These are phyloP conservation scores for Quercus ilex DNA, from an alignment of 306 rosid genomes.

Conservation along the genomic window DNA sequence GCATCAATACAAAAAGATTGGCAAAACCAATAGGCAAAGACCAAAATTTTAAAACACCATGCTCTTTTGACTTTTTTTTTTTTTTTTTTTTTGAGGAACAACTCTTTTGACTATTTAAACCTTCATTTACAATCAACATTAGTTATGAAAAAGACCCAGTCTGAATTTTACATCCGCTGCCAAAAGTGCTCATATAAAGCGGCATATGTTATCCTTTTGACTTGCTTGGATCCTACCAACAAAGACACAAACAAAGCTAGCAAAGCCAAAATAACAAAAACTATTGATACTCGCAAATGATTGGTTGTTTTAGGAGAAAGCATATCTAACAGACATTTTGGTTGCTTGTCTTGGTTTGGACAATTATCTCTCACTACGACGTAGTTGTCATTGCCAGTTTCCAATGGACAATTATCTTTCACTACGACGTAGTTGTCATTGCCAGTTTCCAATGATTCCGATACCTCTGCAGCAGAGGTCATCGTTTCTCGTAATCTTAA, in stretches of 20 bases:
- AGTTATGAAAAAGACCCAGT: neutral
- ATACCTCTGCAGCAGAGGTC: neutral
- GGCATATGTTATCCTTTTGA: conserved; percentile 3
- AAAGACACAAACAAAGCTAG: conserved; percentile 22
- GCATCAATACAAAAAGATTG: neutral
- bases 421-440: neutral
- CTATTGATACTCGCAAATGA: neutral
- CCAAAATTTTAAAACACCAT: neutral
- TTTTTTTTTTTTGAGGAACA: too few species aligned
- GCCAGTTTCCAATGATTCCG: neutral
- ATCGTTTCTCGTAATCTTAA: neutral
- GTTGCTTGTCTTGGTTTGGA: conserved; percentile 25
- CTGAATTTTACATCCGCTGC: neutral
- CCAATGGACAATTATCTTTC: neutral
- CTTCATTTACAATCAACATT: neutral
- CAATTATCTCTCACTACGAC: neutral
- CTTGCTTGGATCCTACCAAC: conserved; percentile 33
- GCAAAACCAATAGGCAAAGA: neutral
- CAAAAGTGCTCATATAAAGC: neutral
- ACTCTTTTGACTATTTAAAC: neutral
- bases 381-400: neutral
- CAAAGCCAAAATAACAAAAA: conserved; percentile 29
- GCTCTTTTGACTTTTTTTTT: neutral
- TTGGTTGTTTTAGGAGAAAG: neutral
- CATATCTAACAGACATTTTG: conserved; percentile 12